phyloP scores from a whole-genome alignment of 345 rosid species.

The Clarkia xantiana region DNA sequence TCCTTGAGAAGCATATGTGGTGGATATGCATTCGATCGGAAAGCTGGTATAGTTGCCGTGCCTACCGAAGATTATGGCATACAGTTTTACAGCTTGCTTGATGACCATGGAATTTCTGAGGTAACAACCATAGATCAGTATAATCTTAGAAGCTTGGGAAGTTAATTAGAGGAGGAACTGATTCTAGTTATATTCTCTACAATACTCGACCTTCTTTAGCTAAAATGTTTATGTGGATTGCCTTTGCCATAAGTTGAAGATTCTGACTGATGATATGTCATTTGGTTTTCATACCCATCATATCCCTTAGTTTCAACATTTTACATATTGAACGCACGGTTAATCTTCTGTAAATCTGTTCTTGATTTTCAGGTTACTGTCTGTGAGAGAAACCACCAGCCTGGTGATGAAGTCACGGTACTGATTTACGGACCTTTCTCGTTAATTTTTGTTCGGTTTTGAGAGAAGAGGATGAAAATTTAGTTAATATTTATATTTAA shows the following conservation, averaged over 20 bases:
- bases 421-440: slow-evolving; percentile 1
- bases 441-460: too few species aligned
- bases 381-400: slow-evolving; percentile 96
- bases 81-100: slow-evolving; percentile 73
- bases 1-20: slow-evolving; percentile 24
- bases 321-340: not conserved
- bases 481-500: too few species aligned
- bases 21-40: slow-evolving; percentile 54
- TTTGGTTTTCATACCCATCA: too few species aligned
- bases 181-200: not conserved
- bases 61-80: slow-evolving; percentile 65
- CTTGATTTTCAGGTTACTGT: slow-evolving; percentile 59
- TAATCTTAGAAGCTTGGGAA: not conserved
- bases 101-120: slow-evolving; percentile 76
- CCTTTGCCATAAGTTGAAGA: not conserved
- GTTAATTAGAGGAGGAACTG: not conserved
- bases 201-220: not conserved
- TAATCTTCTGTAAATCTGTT: slow-evolving; percentile 4
- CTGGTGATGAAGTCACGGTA: slow-evolving; percentile 85
- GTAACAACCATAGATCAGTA: slow-evolving; percentile 18
- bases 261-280: not conserved
- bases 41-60: slow-evolving; percentile 63
- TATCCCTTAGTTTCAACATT: not conserved
- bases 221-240: not conserved
- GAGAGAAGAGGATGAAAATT: too few species aligned